A percentile compares a stretch with the other conserved stretches of the same genome.
phyloP scores from a whole-genome alignment of 192 early-diverging fungal genomes.

The Spizellomyces punctatus region DNA sequence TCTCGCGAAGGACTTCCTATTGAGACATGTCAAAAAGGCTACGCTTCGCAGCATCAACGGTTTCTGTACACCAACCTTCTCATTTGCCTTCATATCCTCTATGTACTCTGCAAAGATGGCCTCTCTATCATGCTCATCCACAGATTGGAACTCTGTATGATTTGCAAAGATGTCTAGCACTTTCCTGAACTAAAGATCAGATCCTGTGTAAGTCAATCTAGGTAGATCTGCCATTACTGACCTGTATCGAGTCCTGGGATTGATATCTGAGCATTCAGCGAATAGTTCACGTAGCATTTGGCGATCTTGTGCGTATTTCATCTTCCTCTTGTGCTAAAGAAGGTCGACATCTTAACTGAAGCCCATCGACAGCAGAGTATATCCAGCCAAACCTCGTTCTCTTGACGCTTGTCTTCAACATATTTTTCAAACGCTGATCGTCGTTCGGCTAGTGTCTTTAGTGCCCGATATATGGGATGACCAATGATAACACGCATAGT shows the following conservation, averaged over 20 bases:
- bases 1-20: conserved; percentile 58
- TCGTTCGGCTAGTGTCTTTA: conserved; percentile 80
- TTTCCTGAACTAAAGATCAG: conserved; percentile 13
- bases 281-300: conserved; percentile 60
- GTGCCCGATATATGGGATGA: conserved; percentile 79
- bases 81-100: conserved; percentile 61
- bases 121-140: conserved; percentile 64
- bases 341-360: conserved; percentile 29
- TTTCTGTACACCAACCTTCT: conserved; percentile 54
- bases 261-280: conserved; percentile 51
- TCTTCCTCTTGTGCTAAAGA: conserved; percentile 45
- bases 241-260: conserved; percentile 53
- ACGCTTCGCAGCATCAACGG: background rate
- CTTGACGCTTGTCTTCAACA: conserved; percentile 58
- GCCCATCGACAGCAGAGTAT: background rate
- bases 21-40: background rate
- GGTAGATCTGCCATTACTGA: background rate
- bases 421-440: conserved; percentile 81
- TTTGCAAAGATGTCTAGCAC: conserved; percentile 60
- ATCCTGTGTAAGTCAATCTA: background rate
- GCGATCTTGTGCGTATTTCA: conserved; percentile 51
- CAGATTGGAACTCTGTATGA: conserved; percentile 62
- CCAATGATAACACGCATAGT: conserved; percentile 82
- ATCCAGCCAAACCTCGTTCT: conserved; percentile 41
- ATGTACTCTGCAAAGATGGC: conserved; percentile 75